A percentile compares a stretch with the other conserved stretches of the same genome.
Conservation (phyloP, 768 basidiomycete genomes). For the Cytidiella melzeri region DNA sequence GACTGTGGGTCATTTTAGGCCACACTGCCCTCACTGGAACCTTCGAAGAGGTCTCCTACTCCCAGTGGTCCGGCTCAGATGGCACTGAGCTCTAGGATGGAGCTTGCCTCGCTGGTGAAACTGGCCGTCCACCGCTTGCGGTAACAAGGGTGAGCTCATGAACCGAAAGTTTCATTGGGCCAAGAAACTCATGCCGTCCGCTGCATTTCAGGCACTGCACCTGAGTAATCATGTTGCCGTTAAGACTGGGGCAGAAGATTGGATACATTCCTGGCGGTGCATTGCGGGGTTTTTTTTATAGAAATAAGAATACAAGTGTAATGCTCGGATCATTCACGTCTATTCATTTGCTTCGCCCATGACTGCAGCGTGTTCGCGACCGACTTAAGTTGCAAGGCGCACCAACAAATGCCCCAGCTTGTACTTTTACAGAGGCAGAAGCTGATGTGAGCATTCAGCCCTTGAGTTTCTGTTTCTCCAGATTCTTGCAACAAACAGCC, state of each 20-base stretch:
- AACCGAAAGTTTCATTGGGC: too few relatives aligned
- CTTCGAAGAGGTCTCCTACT: slow-evolving; percentile 51
- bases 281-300: too few relatives aligned
- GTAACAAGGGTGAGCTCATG: slow-evolving; percentile 44
- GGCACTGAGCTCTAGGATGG: slow-evolving; percentile 40
- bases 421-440: slow-evolving; percentile 75
- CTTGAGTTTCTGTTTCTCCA: slow-evolving; percentile 67
- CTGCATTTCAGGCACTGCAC: background rate
- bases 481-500: slow-evolving; percentile 66
- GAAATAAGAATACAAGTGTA: too few relatives aligned
- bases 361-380: background rate
- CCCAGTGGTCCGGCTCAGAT: slow-evolving; percentile 51
- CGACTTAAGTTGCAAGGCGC: background rate
- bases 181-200: background rate
- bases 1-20: too few relatives aligned
- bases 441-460: slow-evolving; percentile 84
- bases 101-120: slow-evolving; percentile 46
- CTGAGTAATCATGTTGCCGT: background rate
- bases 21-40: slow-evolving; percentile 49
- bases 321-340: background rate
- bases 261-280: too few relatives aligned
- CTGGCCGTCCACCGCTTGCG: slow-evolving; percentile 49
- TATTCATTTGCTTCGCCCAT: background rate
- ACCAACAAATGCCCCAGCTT: slow-evolving; percentile 23
- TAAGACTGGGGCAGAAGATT: too few relatives aligned